phyloP scores from a whole-genome alignment of 148 eudicot species.

The Tetragonia tetragonoides region DNA sequence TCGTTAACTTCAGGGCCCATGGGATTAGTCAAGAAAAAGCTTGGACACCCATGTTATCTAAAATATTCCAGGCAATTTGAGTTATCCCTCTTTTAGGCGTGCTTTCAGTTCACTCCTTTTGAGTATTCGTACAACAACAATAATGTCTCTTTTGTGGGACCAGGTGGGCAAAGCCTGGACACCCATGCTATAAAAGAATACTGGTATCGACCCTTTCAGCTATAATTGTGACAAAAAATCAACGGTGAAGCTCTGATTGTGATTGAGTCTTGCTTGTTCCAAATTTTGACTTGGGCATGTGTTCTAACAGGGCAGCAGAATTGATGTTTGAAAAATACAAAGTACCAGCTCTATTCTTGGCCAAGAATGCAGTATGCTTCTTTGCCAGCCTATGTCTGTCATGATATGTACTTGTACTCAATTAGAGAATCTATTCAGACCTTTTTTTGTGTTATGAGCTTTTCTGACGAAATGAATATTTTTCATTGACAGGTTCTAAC shows the following conservation, averaged over 20 bases:
- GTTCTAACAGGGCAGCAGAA: constrained; percentile 79
- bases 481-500: constrained; percentile 74
- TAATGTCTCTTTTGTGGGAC: background rate
- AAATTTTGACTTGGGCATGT: constrained; percentile 20
- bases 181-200: no score
- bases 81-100: background rate
- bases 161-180: no score
- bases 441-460: constrained; percentile 15
- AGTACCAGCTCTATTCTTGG: constrained; percentile 95
- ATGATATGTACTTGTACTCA: constrained; percentile 3
- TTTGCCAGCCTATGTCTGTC: constrained; percentile 3
- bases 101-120: background rate
- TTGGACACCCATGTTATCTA: no score
- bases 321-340: constrained; percentile 96
- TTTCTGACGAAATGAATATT: constrained; percentile 9
- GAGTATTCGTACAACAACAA: background rate
- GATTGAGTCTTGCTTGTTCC: background rate
- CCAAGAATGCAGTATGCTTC: constrained; percentile 86
- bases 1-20: no score
- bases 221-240: background rate
- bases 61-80: background rate
- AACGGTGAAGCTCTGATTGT: background rate
- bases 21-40: no score
- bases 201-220: no score
- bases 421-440: background rate